Percentiles rank a stretch among this genome's conserved stretches.
phyloP scores from a whole-genome alignment of 202 grass and related monocot genomes.

The Dendrocalamus latiflorus region DNA sequence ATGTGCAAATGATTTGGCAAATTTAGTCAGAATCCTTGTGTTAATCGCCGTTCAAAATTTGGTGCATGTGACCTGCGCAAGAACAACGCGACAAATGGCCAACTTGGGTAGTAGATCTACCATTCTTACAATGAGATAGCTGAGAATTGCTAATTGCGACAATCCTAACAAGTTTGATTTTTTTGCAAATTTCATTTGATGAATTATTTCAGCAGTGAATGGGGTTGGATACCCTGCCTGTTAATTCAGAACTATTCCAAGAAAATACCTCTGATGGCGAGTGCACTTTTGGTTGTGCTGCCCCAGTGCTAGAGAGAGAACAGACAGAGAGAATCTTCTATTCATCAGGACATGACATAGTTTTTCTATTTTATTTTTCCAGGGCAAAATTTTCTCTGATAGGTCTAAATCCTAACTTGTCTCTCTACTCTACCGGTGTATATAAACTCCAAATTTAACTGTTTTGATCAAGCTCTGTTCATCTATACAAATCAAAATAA shows the following conservation, averaged over 20 bases:
- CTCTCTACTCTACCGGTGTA: background rate
- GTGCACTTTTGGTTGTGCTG: slow-evolving; percentile 28
- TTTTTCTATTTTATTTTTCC: slow-evolving; percentile 5
- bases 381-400: background rate
- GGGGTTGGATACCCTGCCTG: slow-evolving; percentile 30
- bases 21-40: background rate
- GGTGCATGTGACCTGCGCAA: background rate
- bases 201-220: background rate
- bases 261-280: slow-evolving; percentile 23
- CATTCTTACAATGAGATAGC: background rate
- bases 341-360: slow-evolving; percentile 29
- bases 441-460: slow-evolving; percentile 1
- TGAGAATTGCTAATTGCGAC: slow-evolving; percentile 1
- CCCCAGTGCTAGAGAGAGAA: slow-evolving; percentile 21
- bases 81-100: background rate
- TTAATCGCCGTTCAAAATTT: background rate
- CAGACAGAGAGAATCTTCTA: slow-evolving; percentile 42
- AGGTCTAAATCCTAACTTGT: background rate
- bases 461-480: background rate
- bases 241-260: slow-evolving; percentile 28
- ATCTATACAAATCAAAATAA: background rate
- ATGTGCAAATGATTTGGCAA: background rate
- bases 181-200: slow-evolving; percentile 1
- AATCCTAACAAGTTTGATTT: slow-evolving; percentile 18
- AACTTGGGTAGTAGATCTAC: slow-evolving; percentile 25